phyloP scores from a whole-genome alignment of 495 filamentous ascomycete genomes.

The Podospora australis region DNA sequence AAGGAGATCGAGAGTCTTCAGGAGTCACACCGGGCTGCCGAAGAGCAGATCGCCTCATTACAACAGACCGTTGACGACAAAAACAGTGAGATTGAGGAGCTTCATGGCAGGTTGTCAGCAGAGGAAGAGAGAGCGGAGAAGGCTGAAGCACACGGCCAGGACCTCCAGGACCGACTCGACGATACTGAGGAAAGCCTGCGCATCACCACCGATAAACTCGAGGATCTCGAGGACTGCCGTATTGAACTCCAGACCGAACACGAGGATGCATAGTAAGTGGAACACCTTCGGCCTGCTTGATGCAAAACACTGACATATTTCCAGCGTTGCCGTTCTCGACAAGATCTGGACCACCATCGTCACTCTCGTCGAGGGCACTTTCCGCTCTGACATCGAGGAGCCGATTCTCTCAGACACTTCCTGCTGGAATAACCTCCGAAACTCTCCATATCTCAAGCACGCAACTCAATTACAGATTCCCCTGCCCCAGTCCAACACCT shows the following conservation, averaged over 20 bases:
- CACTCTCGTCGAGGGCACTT: slow-evolving; percentile 28
- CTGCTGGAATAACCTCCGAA: slow-evolving; percentile 34
- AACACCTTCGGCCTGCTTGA: too few species aligned
- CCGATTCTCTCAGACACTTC: slow-evolving; percentile 26
- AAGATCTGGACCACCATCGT: slow-evolving; percentile 35
- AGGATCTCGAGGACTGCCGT: slow-evolving; percentile 26
- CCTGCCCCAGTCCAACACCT: slow-evolving; percentile 29
- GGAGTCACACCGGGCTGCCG: slow-evolving; percentile 22
- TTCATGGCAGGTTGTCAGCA: slow-evolving; percentile 20
- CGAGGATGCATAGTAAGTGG: slow-evolving; percentile 31
- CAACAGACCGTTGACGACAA: slow-evolving; percentile 28
- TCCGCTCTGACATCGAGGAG: slow-evolving; percentile 31
- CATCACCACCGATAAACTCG: slow-evolving; percentile 16
- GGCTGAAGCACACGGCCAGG: slow-evolving; percentile 21
- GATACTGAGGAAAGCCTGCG: slow-evolving; percentile 21
- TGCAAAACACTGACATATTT: too few species aligned
- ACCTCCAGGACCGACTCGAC: slow-evolving; percentile 23
- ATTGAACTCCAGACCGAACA: slow-evolving; percentile 20
- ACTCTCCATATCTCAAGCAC: slow-evolving; percentile 32
- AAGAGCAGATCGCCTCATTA: slow-evolving; percentile 24
- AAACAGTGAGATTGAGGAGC: slow-evolving; percentile 22
- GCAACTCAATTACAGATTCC: slow-evolving; percentile 29
- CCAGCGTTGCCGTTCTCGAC: slow-evolving; percentile 31
- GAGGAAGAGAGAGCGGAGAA: slow-evolving; percentile 22
- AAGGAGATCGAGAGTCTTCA: slow-evolving; percentile 24